These are phyloP conservation scores for Metarhizium brunneum DNA, from an alignment of 2,329 filamentous ascomycete genomes.

Conservation along the genomic window DNA sequence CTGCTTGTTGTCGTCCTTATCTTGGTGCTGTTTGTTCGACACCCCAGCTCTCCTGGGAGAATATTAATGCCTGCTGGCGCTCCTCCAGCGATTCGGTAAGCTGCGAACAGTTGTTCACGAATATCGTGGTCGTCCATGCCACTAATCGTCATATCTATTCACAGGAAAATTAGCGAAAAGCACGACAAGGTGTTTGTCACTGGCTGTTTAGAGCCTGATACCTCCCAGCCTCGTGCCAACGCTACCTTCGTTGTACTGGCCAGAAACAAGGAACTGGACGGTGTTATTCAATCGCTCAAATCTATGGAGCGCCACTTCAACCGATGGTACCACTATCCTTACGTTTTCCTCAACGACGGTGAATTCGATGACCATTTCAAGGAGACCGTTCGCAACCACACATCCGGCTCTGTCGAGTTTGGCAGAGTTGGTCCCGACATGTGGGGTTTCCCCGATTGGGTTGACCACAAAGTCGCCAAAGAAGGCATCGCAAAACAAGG, in stretches of 20 bases:
- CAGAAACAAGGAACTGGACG: slow-evolving; percentile 90
- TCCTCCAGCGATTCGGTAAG: slow-evolving; percentile 77
- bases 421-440: slow-evolving; percentile 83
- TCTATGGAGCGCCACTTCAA: slow-evolving; percentile 99
- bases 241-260: slow-evolving; percentile 93
- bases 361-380: slow-evolving; percentile 96
- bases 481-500: slow-evolving; percentile 96
- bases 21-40: slow-evolving; percentile 77
- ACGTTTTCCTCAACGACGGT: slow-evolving; percentile 95
- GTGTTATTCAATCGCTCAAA: slow-evolving; percentile 93
- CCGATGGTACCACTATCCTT: slow-evolving; percentile 96
- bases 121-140: neutral
- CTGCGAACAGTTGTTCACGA: neutral
- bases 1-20: slow-evolving; percentile 86
- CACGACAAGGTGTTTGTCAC: slow-evolving; percentile 94
- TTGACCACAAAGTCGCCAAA: slow-evolving; percentile 84
- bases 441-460: slow-evolving; percentile 98
- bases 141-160: slow-evolving; percentile 1
- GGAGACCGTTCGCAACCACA: slow-evolving; percentile 79
- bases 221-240: slow-evolving; percentile 73
- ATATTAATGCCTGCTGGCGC: slow-evolving; percentile 83
- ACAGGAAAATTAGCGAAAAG: slow-evolving; percentile 90
- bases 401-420: slow-evolving; percentile 81
- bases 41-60: slow-evolving; percentile 72
- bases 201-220: slow-evolving; percentile 77